Evolutionary conservation across 305 asterid species (phyloP), one percentile per base, ranked within the genome.

Genomic region (Plantago coronopus): DNA sequence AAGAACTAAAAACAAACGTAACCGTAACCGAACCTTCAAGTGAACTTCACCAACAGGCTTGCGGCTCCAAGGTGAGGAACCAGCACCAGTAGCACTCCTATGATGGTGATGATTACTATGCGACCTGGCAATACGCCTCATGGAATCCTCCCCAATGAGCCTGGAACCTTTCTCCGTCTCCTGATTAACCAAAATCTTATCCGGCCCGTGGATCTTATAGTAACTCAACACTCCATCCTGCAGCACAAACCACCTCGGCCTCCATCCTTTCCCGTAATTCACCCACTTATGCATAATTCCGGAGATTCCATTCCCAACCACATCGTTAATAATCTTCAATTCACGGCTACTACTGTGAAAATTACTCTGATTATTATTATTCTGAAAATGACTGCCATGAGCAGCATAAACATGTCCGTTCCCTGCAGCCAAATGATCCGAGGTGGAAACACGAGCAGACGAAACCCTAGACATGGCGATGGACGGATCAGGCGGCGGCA

Each of bases 21-120:
- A n/a, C n/a, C n/a, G n/a, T n/a, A n/a, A 53, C 10, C 55, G 51
- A 60, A 86, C 99, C 99, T 93, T 93, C 70, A 93, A 80, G 81
- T 93, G 99, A 71, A 93, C 91, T 89, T 93, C 99, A 63, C 99
- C 99, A 49, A 89, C 73, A 22, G 96, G 96, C 49, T 72, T 87
- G 57, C 84, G 69, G 56, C 73, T 74, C 58, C 62, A 69, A 8
- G 74, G 72, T 11, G 86, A 62, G 20, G 79, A 69, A 7, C 57
- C 51, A 25, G 53, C 67, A 71, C 54, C 59, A 57, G 19, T 64
- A 27, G 74, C 72, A 75, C 57, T 77, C 68, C 74, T 72, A 25
- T 53, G 61, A 25, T 71, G 76, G 61, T 27, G 69, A 15, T 65
- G 76, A 65, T 62, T 70, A 48, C 63, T 53, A 27, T 22, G 65